phyloP scores from a whole-genome alignment of 2,329 filamentous ascomycete genomes.

The Aureobasidium lini region DNA sequence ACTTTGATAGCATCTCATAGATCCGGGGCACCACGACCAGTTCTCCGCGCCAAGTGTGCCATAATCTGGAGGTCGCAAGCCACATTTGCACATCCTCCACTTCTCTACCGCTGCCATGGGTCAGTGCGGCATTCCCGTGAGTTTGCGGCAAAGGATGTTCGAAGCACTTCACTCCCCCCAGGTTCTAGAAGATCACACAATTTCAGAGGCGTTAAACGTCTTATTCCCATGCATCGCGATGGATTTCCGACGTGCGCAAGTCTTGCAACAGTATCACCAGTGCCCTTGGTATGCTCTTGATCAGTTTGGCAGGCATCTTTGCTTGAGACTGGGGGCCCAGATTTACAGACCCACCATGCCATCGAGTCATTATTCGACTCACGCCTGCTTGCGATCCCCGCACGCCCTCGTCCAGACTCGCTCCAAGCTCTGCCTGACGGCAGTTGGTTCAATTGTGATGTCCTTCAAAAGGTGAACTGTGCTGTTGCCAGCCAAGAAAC shows the following conservation, averaged over 20 bases:
- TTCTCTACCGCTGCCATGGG: background rate
- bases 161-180: background rate
- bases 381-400: slow-evolving; percentile 1
- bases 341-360: background rate
- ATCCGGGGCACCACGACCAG: slow-evolving; percentile 1
- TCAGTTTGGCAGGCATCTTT: background rate
- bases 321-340: background rate
- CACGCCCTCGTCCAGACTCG: background rate
- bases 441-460: background rate
- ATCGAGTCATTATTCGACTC: background rate
- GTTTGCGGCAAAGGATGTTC: background rate
- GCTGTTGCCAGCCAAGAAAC: background rate
- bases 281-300: too few species aligned
- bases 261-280: background rate
- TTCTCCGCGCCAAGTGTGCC: slow-evolving; percentile 9
- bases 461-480: background rate
- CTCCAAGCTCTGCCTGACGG: background rate
- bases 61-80: slow-evolving; percentile 12
- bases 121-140: slow-evolving; percentile 5
- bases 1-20: slow-evolving; percentile 9
- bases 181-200: slow-evolving; percentile 11
- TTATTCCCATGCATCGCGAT: background rate
- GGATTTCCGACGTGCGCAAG: background rate
- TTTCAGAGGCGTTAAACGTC: background rate
- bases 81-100: slow-evolving; percentile 9